Evolutionary conservation across 495 filamentous ascomycete species (phyloP).

Genomic region (Hypomontagnella monticulosa): DNA sequence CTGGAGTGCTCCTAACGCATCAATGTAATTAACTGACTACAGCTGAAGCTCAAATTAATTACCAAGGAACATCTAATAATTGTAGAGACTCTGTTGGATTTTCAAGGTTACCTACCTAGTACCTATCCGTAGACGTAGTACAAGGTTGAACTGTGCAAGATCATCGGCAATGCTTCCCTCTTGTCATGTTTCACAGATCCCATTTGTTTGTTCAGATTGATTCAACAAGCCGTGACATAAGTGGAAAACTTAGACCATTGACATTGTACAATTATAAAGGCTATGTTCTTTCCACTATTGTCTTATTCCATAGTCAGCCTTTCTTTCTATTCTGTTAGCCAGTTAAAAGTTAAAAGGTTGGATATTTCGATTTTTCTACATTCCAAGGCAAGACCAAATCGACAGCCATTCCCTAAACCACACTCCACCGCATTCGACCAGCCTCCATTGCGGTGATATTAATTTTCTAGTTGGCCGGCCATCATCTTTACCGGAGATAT

Average conservation of each 20-base stretch:
- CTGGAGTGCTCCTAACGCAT: too few species aligned
- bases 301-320: constrained; percentile 23
- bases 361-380: constrained; percentile 4
- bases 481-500: constrained; percentile 3
- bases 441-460: not conserved
- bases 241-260: not conserved
- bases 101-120: too few species aligned
- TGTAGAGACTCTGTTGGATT: too few species aligned
- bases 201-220: constrained; percentile 1
- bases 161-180: constrained; percentile 1
- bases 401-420: not conserved
- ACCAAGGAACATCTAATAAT: too few species aligned
- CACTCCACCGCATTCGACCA: not conserved
- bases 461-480: not conserved
- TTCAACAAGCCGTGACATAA: not conserved
- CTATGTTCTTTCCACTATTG: constrained; percentile 10
- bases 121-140: too few species aligned
- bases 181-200: not conserved
- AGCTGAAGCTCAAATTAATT: too few species aligned
- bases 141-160: too few species aligned
- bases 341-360: constrained; percentile 21
- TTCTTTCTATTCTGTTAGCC: constrained; percentile 10
- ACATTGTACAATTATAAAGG: constrained; percentile 11
- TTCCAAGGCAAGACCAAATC: not conserved
- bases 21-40: too few species aligned